phyloP scores from a whole-genome alignment of 176 grass and related monocot species.

The Themeda triandra region DNA sequence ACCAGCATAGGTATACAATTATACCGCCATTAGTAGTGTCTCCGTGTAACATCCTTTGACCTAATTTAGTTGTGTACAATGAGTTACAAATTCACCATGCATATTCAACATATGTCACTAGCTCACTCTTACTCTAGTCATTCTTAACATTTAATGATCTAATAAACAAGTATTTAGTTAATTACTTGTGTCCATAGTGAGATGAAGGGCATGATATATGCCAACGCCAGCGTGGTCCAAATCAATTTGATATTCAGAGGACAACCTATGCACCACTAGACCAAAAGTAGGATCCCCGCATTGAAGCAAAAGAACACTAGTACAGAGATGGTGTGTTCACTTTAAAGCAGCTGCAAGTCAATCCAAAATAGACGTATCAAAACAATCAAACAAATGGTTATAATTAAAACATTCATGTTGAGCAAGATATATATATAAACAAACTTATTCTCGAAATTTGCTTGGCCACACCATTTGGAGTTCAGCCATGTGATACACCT shows the following conservation, averaged over 20 bases:
- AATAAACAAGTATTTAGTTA: neutral
- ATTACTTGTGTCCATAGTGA: neutral
- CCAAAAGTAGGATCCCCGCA: neutral
- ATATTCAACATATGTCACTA: no score
- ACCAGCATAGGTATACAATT: neutral
- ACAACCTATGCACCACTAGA: neutral
- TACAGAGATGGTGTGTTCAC: neutral
- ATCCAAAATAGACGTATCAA: neutral
- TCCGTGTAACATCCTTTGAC: neutral
- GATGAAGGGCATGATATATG: neutral
- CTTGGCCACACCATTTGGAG: neutral
- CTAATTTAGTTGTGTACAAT: neutral
- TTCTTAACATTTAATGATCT: neutral
- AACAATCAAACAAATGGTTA: neutral
- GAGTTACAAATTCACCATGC: neutral
- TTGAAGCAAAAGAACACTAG: neutral
- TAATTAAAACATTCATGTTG: neutral
- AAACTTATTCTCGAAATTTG: neutral
- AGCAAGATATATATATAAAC: neutral
- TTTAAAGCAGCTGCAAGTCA: neutral
- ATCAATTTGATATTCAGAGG: rapidly evolving
- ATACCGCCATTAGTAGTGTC: neutral
- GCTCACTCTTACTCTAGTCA: neutral
- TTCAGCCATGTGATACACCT: neutral
- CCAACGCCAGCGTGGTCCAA: neutral